A percentile compares a stretch with the other conserved stretches of the same genome.
These are phyloP conservation scores for Pleochaeta shiraiana DNA, from an alignment of 2,329 filamentous ascomycete species.

Conservation along the genomic window DNA sequence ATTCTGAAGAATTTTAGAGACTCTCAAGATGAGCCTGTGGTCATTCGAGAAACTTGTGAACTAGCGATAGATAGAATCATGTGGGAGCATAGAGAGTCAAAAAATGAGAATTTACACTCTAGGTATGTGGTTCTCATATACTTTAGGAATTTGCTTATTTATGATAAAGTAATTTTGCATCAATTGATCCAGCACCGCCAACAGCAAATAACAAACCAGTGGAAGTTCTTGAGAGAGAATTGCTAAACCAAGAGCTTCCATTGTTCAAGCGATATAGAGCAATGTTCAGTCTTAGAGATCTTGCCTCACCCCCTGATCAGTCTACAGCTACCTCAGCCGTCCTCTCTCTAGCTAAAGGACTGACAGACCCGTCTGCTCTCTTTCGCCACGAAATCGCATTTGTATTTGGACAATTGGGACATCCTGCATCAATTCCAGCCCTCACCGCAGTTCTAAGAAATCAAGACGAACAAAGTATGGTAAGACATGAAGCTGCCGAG, in stretches of 20 bases:
- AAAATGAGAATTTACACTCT: constrained; percentile 58
- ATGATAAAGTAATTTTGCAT: constrained; percentile 61
- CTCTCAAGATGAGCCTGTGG: constrained; percentile 50
- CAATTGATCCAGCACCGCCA: constrained; percentile 85
- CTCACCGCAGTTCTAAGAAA: constrained; percentile 61
- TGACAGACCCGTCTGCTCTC: constrained; percentile 68
- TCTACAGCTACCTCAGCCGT: constrained; percentile 79
- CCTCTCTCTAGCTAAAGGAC: constrained; percentile 62
- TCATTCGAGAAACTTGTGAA: constrained; percentile 89
- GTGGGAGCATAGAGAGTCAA: constrained; percentile 65
- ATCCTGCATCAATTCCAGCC: constrained; percentile 90
- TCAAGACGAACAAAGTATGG: constrained; percentile 75
- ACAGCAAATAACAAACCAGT: constrained; percentile 47
- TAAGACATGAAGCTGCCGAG: constrained; percentile 92
- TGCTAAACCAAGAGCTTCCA: constrained; percentile 59
- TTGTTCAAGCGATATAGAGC: constrained; percentile 89
- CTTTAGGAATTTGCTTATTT: constrained; percentile 8
- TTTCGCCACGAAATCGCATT: constrained; percentile 98
- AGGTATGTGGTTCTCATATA: constrained; percentile 41
- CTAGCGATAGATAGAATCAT: constrained; percentile 86
- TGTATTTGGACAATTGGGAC: constrained; percentile 88
- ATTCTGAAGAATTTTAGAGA: constrained; percentile 55
- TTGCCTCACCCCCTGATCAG: constrained; percentile 79
- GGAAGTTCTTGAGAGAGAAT: constrained; percentile 46
- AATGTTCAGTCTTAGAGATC: constrained; percentile 93